Evolutionary conservation across 2,329 filamentous ascomycete genomes (phyloP), one percentile per base, ranked within the genome.

Genomic region (Pleomassaria siparia): DNA sequence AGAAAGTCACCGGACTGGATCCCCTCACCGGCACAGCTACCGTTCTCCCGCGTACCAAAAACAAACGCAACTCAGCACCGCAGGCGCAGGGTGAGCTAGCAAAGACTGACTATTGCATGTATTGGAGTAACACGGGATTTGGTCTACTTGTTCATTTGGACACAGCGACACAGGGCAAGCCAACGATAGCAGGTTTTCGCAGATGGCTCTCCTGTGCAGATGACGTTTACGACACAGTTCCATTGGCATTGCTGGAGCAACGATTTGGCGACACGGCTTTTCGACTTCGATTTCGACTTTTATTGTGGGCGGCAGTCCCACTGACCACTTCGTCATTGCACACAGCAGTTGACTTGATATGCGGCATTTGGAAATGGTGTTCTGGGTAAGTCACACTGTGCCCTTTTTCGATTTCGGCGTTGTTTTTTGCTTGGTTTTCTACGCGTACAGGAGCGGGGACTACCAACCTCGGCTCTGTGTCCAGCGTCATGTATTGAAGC

Each of bases 21-120:
- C 65, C 20, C 69, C 68, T 21, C 67, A 71, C 51, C 62, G 69
- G 25, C 66, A 71, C 30, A 71, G 68, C 53, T 71, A 71, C 45
- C 66, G 66, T 20, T 66, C 65, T 22, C 66, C 68, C 15, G 63
- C 62, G 20, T 66, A 63, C 29, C 67, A 67, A 46, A 69, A 69
- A 50, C 64, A 67, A 26, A 61, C 60, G 42, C 64, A 65, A 40
- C 62, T 70, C 28, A 65, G 68, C 40, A 69, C 65, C 15, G 64
- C 69, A n/a, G 69, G 67, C 32, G 67, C 67, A 25, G 63, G 63
- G 25, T 71, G 55, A 50, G 32, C 16, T 59, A 46, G 13, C 30
- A 28, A 35, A 28, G 12, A 16, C n/a, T 40, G 40, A 29, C 15
- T 37, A 45, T 25, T 25, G n/a, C 32, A 53, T 44, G 33, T 30